Percentiles rank a stretch among this genome's conserved stretches.
phyloP scores from a whole-genome alignment of 148 eudicot genomes.

The Fagopyrum esculentum region DNA sequence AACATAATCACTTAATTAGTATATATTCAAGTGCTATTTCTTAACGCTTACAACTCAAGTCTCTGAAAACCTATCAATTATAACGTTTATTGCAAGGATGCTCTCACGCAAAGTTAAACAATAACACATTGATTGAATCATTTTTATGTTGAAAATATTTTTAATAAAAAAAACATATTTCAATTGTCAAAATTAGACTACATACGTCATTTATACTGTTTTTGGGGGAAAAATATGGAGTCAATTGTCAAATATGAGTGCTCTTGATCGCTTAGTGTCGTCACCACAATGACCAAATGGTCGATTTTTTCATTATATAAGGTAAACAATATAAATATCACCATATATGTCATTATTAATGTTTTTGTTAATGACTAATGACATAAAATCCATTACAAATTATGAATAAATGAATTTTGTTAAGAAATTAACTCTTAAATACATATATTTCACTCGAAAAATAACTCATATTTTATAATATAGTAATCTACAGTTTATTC shows the following conservation, averaged over 20 bases:
- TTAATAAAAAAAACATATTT: too few relatives aligned
- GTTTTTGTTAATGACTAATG: too few relatives aligned
- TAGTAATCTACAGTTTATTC: too few relatives aligned
- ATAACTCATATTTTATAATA: too few relatives aligned
- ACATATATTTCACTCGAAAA: too few relatives aligned
- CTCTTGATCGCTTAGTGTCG: neutral
- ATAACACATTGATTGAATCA: neutral
- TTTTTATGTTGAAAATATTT: too few relatives aligned
- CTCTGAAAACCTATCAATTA: neutral
- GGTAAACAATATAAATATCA: too few relatives aligned
- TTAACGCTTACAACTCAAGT: constrained; percentile 6
- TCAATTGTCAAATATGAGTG: constrained; percentile 7
- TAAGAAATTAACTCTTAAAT: too few relatives aligned
- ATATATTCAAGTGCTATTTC: neutral
- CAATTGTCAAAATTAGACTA: neutral
- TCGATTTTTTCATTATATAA: neutral
- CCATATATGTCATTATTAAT: too few relatives aligned
- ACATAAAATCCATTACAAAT: too few relatives aligned
- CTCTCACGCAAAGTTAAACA: neutral
- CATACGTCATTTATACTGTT: neutral
- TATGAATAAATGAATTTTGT: too few relatives aligned
- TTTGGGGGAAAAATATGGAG: neutral
- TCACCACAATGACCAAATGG: neutral
- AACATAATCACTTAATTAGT: too few relatives aligned
- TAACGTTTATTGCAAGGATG: neutral